Percentiles rank a stretch among this genome's conserved stretches.
These are phyloP conservation scores for Pichia occidentalis DNA, from an alignment of 805 yeast genomes.

Conservation along the genomic window DNA sequence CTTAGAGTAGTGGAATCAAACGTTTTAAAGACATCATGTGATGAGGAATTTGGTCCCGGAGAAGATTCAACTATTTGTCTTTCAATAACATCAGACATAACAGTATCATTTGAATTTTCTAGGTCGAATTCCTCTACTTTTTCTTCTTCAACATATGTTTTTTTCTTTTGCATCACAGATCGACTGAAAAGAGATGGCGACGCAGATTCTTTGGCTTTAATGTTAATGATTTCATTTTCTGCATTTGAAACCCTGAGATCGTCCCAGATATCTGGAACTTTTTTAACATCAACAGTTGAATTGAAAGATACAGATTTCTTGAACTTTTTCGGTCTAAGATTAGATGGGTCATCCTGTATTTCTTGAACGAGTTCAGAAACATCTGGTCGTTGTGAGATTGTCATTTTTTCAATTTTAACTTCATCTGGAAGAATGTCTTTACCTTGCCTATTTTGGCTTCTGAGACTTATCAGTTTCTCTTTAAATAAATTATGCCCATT, in stretches of 20 bases:
- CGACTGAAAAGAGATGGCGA: constrained; percentile 18
- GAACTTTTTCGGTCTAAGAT: not conserved
- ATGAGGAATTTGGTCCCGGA: not conserved
- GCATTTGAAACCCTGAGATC: constrained; percentile 31
- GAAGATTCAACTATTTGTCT: constrained; percentile 5
- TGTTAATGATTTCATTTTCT: constrained; percentile 13
- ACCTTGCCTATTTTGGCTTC: constrained; percentile 18
- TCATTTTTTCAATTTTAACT: not conserved
- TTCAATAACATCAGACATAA: constrained; percentile 18
- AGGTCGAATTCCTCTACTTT: not conserved
- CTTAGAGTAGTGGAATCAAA: constrained; percentile 3
- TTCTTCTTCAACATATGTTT: not conserved
- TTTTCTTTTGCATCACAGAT: too few species aligned
- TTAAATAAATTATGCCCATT: constrained; percentile 35
- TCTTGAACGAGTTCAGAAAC: not conserved
- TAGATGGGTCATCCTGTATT: not conserved
- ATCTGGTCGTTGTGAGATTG: not conserved
- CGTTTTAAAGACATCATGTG: constrained; percentile 5
- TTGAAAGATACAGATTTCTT: constrained; percentile 52
- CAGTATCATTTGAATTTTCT: constrained; percentile 9
- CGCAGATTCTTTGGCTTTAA: constrained; percentile 4
- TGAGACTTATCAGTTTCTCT: constrained; percentile 32
- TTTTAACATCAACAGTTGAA: constrained; percentile 47
- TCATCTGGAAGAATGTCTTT: not conserved
- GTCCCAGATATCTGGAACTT: constrained; percentile 51